Percentiles rank a stretch among this genome's conserved stretches.
Evolutionary conservation across 805 yeast species (phyloP).

Genomic region (Saturnispora mendoncae): DNA sequence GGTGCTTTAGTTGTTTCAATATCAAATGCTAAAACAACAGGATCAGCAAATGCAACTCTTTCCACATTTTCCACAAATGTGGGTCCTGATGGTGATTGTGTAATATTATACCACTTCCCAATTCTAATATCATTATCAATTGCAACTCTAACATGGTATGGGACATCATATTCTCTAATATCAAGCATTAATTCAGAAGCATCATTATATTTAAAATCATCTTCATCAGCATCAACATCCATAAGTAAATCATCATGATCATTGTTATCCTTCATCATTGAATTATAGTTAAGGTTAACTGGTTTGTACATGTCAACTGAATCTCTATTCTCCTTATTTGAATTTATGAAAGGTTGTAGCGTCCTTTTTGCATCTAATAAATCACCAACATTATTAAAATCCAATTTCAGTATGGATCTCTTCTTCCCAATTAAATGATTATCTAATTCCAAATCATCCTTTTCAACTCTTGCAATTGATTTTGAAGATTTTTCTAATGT

Average conservation of each 20-base stretch:
- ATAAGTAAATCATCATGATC: conserved; percentile 22
- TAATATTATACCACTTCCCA: conserved; percentile 91
- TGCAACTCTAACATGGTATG: conserved; percentile 93
- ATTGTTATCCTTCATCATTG: conserved; percentile 25
- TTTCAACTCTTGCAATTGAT: conserved; percentile 42
- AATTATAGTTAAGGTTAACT: conserved; percentile 35
- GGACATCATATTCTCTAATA: conserved; percentile 90
- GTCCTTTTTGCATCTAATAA: conserved; percentile 64
- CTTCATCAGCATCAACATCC: conserved; percentile 19
- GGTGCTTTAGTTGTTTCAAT: conserved; percentile 97
- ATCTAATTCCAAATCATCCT: conserved; percentile 74
- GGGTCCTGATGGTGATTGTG: conserved; percentile 49
- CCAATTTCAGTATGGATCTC: conserved; percentile 53
- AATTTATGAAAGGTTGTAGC: conserved; percentile 59
- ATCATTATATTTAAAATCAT: conserved; percentile 30
- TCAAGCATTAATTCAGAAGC: conserved; percentile 66
- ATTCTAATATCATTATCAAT: conserved; percentile 82
- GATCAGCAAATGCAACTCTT: conserved; percentile 91
- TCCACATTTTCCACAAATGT: conserved; percentile 53
- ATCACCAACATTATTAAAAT: conserved; percentile 68
- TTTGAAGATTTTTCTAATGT: conserved; percentile 58
- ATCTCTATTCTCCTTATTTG: conserved; percentile 53
- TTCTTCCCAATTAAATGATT: conserved; percentile 80
- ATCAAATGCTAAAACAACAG: conserved; percentile 93
- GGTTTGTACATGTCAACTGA: conserved; percentile 61